Base-by-base conservation (phyloP, 2,329 filamentous ascomycete genomes). In the Sporothrix inflata region DNA sequence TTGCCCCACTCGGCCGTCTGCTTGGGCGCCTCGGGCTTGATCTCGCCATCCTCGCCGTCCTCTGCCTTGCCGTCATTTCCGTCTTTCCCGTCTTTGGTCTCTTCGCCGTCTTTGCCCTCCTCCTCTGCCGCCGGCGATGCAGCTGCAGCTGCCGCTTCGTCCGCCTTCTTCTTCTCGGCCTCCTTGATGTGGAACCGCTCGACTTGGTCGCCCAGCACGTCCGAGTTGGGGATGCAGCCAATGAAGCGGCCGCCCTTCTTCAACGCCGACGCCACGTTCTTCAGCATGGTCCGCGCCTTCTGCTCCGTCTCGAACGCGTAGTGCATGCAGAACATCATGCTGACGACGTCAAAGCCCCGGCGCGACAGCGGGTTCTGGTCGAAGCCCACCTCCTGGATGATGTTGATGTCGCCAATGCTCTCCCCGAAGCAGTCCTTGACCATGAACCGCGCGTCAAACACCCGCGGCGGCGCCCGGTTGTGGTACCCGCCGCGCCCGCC, bases 251-350 rank as follows among this genome's bases (percentile, higher is more conserved):
- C 96, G 30, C 96, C 96, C 80, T 98, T 98, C 81, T 95, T 97
- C 78, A 99, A 82, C 1, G 92, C 89, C 0, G 94, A 92, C 0
- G 96, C 91, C 3, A 99, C 95, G 78, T 99, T 99, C 78, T 90
- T 89, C 71, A 99, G 86, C 96, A 99, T 98, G 74, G 89, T 92
- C 60, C 94, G 89, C 1, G 95, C 94, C 81, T 97, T 97, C 65
- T 89, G 88, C 81, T 99, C 95, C 69, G 86, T 93, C 84, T 98
- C 96, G 77, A 98, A 99, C 6, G 96, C 94, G 80, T 99, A 99
- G 83, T 99, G 96, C 90, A 99, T 96, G 78, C 94, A 97, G 81
- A 99, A 99, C 96, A 99, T 99, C 89, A 97, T 97, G 79, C 92
- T 94, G 75, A 99, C 95, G 55, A 98, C 92, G 79, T 99, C 96